Evolutionary conservation across 2,329 filamentous ascomycete genomes (phyloP).

Genomic region (Trichoderma sp.): DNA sequence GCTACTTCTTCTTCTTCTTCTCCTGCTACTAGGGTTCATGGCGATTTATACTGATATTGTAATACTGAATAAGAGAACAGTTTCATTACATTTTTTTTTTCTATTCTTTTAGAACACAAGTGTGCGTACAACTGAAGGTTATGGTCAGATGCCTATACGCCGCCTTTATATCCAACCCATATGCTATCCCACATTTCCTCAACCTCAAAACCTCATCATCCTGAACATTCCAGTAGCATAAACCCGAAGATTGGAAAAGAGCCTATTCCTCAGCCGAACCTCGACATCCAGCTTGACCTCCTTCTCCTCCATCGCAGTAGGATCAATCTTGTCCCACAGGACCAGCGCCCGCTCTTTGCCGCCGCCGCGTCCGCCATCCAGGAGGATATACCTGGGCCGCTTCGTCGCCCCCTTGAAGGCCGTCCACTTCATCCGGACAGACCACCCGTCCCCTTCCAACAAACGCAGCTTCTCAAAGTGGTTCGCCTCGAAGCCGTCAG

Average conservation of each 20-base stretch:
- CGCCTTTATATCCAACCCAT: neutral
- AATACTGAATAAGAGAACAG: neutral
- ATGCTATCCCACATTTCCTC: neutral
- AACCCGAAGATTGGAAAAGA: neutral
- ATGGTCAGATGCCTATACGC: too few species aligned
- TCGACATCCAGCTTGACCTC: neutral
- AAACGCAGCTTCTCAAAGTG: slow-evolving; percentile 1
- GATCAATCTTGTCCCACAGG: neutral
- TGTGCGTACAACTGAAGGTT: too few species aligned
- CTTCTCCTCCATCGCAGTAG: neutral
- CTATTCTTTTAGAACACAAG: too few species aligned
- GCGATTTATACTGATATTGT: neutral
- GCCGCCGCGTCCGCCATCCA: neutral
- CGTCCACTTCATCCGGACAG: slow-evolving; percentile 10
- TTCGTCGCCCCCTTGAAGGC: neutral
- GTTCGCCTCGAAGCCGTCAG: neutral
- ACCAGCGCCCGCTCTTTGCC: neutral
- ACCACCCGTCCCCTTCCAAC: neutral
- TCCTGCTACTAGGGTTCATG: neutral
- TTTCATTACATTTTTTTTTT: too few species aligned
- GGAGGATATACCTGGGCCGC: neutral
- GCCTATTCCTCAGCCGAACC: neutral
- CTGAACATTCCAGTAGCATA: neutral
- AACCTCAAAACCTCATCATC: neutral
- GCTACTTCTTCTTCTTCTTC: neutral